These are phyloP conservation scores for Boletus pseudo-olivaceus DNA, from an alignment of 768 basidiomycete species.

Conservation along the genomic window DNA sequence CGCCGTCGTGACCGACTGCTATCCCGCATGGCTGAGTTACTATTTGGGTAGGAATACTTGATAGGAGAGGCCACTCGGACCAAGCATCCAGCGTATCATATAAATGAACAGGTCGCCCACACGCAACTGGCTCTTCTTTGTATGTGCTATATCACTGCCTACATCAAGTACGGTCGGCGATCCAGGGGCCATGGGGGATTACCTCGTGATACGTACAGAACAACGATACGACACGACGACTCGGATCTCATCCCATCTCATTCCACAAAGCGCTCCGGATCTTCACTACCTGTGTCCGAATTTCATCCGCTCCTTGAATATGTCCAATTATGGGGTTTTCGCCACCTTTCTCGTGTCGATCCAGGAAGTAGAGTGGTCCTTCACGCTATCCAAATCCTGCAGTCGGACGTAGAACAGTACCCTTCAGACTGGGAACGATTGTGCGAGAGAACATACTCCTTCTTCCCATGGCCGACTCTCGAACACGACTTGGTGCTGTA, in stretches of 20 bases:
- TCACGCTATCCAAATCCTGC: background rate
- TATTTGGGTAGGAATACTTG: slow-evolving; percentile 4
- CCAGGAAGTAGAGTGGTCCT: background rate
- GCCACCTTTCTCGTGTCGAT: background rate
- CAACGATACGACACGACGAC: background rate
- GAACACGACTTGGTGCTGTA: background rate
- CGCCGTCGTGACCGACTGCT: no score
- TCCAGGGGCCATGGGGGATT: no score
- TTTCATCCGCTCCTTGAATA: background rate
- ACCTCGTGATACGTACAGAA: background rate
- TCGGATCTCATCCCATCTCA: no score
- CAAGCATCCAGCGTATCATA: background rate
- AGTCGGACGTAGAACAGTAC: background rate
- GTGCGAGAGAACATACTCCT: background rate
- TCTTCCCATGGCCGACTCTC: background rate
- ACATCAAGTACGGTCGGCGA: background rate
- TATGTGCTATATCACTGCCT: background rate
- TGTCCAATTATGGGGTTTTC: background rate
- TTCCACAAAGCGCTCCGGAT: background rate
- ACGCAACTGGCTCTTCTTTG: background rate
- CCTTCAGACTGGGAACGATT: slow-evolving; percentile 3
- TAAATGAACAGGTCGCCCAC: background rate
- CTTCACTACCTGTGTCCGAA: background rate
- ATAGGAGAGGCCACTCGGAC: background rate
- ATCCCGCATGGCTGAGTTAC: background rate